A percentile compares a stretch with the other conserved stretches of the same genome.
phyloP scores from a whole-genome alignment of 1,139 yeast genomes.

The Saccharomycopsis hybrid region DNA sequence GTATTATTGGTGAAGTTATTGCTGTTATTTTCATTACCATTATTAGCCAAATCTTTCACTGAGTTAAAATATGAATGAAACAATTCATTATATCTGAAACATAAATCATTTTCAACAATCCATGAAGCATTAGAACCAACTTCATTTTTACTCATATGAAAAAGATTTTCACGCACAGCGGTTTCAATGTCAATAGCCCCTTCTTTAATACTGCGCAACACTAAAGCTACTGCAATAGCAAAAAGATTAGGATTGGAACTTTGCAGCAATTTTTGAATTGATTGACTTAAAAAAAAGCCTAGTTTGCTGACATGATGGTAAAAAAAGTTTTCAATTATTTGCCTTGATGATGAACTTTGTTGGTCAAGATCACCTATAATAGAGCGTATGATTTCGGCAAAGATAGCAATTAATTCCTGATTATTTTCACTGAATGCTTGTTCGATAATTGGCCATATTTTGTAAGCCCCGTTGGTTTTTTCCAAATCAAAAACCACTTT shows the following conservation, averaged over 20 bases:
- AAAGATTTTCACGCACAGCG: constrained; percentile 22
- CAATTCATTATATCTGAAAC: constrained; percentile 24
- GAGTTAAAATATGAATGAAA: constrained; percentile 19
- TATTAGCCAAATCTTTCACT: constrained; percentile 7
- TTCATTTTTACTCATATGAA: constrained; percentile 19
- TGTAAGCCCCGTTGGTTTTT: constrained; percentile 47
- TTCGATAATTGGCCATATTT: constrained; percentile 40
- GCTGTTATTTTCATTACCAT: constrained; percentile 21
- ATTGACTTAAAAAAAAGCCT: constrained; percentile 10
- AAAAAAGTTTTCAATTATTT: constrained; percentile 23
- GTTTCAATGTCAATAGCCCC: constrained; percentile 26
- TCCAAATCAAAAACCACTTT: constrained; percentile 47
- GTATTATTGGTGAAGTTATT: constrained; percentile 18
- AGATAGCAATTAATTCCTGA: constrained; percentile 5
- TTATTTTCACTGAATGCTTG: constrained; percentile 1
- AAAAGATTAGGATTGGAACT: not conserved
- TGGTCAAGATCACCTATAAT: not conserved
- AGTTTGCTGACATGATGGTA: constrained; percentile 15
- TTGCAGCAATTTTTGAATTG: constrained; percentile 5
- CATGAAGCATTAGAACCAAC: constrained; percentile 22
- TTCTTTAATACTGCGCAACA: constrained; percentile 15
- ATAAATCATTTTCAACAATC: constrained; percentile 23
- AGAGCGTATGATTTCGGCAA: constrained; percentile 4
- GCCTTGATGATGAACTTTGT: not conserved
- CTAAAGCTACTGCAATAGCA: constrained; percentile 7